Evolutionary conservation across 2,329 filamentous ascomycete species (phyloP).

Genomic region (Talaromyces sp.): DNA sequence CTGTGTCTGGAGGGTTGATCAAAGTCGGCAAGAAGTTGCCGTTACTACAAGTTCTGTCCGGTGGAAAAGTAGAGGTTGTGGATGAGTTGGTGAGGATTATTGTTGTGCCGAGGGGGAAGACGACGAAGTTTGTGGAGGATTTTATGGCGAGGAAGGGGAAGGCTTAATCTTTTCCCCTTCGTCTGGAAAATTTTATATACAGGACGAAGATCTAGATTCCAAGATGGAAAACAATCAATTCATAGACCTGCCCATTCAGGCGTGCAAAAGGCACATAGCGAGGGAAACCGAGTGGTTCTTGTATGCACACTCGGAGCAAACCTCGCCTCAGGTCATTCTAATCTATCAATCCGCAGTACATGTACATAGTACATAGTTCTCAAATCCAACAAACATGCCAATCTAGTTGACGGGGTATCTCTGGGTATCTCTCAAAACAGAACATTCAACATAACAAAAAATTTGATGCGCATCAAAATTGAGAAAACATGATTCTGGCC

Average conservation of each 20-base stretch:
- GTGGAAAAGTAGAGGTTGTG: constrained; percentile 79
- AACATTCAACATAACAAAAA: background rate
- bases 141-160: constrained; percentile 70
- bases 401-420: constrained; percentile 13
- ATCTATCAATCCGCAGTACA: background rate
- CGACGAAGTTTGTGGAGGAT: constrained; percentile 71
- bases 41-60: constrained; percentile 70
- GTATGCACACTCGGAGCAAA: constrained; percentile 12
- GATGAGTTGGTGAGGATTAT: constrained; percentile 82
- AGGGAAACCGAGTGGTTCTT: constrained; percentile 20
- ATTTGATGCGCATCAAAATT: constrained; percentile 6
- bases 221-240: background rate
- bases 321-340: constrained; percentile 10
- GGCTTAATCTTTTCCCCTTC: no score
- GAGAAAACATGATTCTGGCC: background rate
- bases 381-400: background rate
- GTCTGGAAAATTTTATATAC: no score
- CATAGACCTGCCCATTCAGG: constrained; percentile 14
- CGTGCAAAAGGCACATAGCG: constrained; percentile 3
- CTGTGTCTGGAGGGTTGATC: constrained; percentile 71
- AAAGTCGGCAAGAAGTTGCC: constrained; percentile 85
- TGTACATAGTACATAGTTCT: background rate
- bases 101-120: constrained; percentile 71
- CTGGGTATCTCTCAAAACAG: background rate
- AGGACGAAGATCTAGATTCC: no score